Conservation (phyloP, 2,329 filamentous ascomycete species). For the Corynespora cassiicola region DNA sequence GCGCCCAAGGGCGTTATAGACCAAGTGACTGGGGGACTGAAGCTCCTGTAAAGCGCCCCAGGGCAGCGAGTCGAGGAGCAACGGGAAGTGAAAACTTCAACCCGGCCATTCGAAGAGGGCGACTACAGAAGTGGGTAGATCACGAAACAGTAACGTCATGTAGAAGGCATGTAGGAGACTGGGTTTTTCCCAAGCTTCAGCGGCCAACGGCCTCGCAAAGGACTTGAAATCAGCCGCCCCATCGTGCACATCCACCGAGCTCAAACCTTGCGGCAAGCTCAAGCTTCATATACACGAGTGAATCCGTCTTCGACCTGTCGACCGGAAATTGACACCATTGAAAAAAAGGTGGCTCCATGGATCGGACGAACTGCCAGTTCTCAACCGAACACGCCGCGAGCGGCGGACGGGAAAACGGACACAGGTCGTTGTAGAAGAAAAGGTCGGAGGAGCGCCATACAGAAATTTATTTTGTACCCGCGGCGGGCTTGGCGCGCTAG, state of each 20-base stretch:
- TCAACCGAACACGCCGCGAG: constrained; percentile 72
- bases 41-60: constrained; percentile 75
- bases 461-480: constrained; percentile 39
- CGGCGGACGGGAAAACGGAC: constrained; percentile 75
- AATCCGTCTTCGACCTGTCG: constrained; percentile 92
- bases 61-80: too few relatives aligned
- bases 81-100: too few relatives aligned
- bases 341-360: constrained; percentile 73
- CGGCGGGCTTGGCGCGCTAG: constrained; percentile 27
- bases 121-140: not conserved
- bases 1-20: constrained; percentile 89
- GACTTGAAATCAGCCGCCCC: constrained; percentile 56
- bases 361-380: constrained; percentile 84
- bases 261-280: constrained; percentile 46
- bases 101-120: too few relatives aligned
- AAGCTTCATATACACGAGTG: constrained; percentile 62
- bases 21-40: constrained; percentile 82
- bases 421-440: constrained; percentile 73
- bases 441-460: constrained; percentile 29
- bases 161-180: constrained; percentile 73
- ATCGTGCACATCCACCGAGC: constrained; percentile 43
- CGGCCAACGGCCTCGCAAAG: constrained; percentile 87
- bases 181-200: constrained; percentile 88
- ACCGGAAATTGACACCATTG: constrained; percentile 88
- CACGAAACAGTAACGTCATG: too few relatives aligned